Base-by-base conservation (phyloP, 2,329 filamentous ascomycete species). In the Coniella vitis region DNA sequence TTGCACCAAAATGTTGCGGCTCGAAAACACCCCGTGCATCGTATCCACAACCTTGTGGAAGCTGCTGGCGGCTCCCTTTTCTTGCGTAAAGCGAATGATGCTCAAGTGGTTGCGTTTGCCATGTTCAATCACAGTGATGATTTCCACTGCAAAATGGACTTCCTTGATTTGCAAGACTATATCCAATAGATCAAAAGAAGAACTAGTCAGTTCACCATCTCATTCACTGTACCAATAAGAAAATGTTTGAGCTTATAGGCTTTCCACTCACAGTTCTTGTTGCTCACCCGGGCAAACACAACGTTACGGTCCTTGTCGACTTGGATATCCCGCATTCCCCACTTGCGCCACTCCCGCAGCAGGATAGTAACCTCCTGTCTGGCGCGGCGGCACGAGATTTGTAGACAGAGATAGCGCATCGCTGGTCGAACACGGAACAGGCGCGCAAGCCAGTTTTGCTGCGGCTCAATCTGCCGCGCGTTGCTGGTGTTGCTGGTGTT, bases 401-500 rank as follows among this genome's bases (percentile, higher is more conserved):
- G 76, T 63, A 96, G 83, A 63, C 89, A 93, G 14, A 96, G 67
- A 22, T 87, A 76, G 55, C 81, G 80, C 14, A 74, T 84, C 0
- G 84, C 87, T 1, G 91, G 91, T 63, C 93, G 95, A 61, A 96
- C 84, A 48, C 89, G 82, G 70, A 97, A 88, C 39, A 97, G 80
- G 14, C 88, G 86, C 25, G 88, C 85, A 46, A 97, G 78, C 90
- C 91, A 96, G 57, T 86, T 95, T 60, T 89, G 83, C 61, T 82
- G 84, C 25, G 81, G 76, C 54, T 81, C 82, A 59, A 78, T 86
- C 65, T 75, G 5, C 25, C 25, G 25, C 10, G 5, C 25, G 10
- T 29, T 75, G 49, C 75, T 75, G 10, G 46, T 32, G n/a, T 29
- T 35, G 31, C 29, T 10, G 62, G 54, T 68, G 69, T 65, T 64